Evolutionary conservation across 805 yeast species (phyloP).

Genomic region (Wickerhamiella occidentalis): DNA sequence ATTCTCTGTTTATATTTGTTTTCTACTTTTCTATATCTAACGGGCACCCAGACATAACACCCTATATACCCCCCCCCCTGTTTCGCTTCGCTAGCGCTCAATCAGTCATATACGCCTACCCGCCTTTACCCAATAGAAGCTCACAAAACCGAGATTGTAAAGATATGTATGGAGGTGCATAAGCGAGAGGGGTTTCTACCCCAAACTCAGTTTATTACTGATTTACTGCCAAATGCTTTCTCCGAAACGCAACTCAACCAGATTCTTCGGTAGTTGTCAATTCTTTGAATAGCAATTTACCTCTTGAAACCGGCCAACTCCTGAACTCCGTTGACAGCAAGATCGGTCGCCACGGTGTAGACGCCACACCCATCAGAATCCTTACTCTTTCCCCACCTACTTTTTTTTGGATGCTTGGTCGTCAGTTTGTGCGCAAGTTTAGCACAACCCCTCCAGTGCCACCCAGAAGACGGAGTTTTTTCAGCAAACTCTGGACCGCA

Average conservation of each 20-base stretch:
- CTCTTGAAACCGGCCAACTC: no score
- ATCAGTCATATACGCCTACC: not conserved
- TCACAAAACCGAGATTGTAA: not conserved
- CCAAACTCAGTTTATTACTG: not conserved
- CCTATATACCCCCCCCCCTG: not conserved
- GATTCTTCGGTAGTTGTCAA: no score
- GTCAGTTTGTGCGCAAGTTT: not conserved
- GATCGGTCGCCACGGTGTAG: not conserved
- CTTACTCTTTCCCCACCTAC: not conserved
- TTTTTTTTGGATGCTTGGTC: not conserved
- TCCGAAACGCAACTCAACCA: no score
- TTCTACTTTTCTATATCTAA: no score
- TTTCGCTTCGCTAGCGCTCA: no score
- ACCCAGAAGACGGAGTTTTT: not conserved
- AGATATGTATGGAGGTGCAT: not conserved
- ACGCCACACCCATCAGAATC: not conserved
- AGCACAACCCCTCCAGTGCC: not conserved
- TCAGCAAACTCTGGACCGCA: slow-evolving; percentile 2
- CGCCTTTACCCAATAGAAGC: not conserved
- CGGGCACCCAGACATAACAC: no score
- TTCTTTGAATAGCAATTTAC: no score
- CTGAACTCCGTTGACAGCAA: not conserved
- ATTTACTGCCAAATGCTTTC: not conserved
- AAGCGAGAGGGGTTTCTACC: slow-evolving; percentile 2
- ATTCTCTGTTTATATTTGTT: no score